Evolutionary conservation across 1,139 yeast genomes (phyloP), one percentile per base, ranked within the genome.

Genomic region (Scheffersomyces cryptocercus): DNA sequence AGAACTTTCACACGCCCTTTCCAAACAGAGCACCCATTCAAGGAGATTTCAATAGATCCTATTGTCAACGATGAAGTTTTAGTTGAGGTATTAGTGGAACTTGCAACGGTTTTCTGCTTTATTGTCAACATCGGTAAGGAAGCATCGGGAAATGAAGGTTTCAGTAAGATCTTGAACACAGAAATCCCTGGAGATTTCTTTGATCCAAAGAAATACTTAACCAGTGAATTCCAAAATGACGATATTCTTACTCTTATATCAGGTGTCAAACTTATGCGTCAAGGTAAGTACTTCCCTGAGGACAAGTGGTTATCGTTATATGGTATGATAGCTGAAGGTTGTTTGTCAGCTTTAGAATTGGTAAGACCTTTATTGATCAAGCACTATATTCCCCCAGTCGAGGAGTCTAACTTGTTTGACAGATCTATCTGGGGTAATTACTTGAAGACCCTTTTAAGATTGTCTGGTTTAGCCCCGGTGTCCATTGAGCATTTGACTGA

Each of bases 61-160:
- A 73, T 84, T 40, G 88, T 88, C 20, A 81, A 81, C 50, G 88
- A 85, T 51, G 88, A 84, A 51, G 72, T 76, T 2, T 71, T 86
- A 50, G 89, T 85, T 35, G 97, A 89, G 60, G 70, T 87, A 3
- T 67, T 89, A 47, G 71, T 86, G 41, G 97, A 89, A 59, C 59
- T 88, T 42, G 73, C 85, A 14, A 74, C 84, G 6, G 67, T 84
- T 15, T 81, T 85, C 47, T 68, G 81, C 33, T 80, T 74, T 54
- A 65, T 84, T 41, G 74, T 84, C n/a, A 74, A 71, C 51, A 72
- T 81, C 45, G 81, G 81, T 26, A 73, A 69, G 49, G 56, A 51
- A 7, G 65, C 78, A 11, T 73, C 79, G 24, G 81, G 83, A 2
- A 62, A 70, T 20, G 72, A 75, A 13, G 80, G 84, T 14, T 67